phyloP scores from a whole-genome alignment of 805 yeast genomes.

The Candida xyloterini region DNA sequence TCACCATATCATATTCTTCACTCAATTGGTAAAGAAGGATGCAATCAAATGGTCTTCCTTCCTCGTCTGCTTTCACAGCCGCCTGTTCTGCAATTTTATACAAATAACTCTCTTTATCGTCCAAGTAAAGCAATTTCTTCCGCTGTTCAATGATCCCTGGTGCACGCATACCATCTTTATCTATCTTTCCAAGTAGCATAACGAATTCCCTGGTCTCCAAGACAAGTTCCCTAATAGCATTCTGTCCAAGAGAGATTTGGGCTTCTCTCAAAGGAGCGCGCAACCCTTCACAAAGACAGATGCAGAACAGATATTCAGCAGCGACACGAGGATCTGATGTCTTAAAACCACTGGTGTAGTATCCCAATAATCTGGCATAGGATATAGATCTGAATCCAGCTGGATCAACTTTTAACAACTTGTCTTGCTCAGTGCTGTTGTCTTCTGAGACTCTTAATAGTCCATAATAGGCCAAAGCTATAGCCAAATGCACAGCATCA shows the following conservation, averaged over 20 bases:
- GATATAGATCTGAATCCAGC: slow-evolving; percentile 33
- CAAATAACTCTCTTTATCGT: slow-evolving; percentile 57
- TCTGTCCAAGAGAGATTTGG: slow-evolving; percentile 62
- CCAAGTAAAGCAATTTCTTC: slow-evolving; percentile 58
- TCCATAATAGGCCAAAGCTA: slow-evolving; percentile 73
- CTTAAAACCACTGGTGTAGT: slow-evolving; percentile 79
- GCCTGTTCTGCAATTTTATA: slow-evolving; percentile 77
- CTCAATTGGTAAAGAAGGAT: slow-evolving; percentile 81
- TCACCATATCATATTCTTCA: slow-evolving; percentile 81
- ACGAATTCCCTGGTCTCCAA: slow-evolving; percentile 83
- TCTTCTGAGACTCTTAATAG: slow-evolving; percentile 46
- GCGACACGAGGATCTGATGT: slow-evolving; percentile 87
- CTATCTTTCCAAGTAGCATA: slow-evolving; percentile 77
- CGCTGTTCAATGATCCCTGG: slow-evolving; percentile 86
- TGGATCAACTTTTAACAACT: slow-evolving; percentile 33
- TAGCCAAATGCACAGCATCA: slow-evolving; percentile 87
- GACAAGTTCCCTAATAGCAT: slow-evolving; percentile 78
- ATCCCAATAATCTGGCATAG: slow-evolving; percentile 68
- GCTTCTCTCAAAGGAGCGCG: slow-evolving; percentile 28
- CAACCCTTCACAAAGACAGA: slow-evolving; percentile 52
- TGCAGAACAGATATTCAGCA: slow-evolving; percentile 78
- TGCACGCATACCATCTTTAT: slow-evolving; percentile 67
- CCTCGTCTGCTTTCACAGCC: slow-evolving; percentile 85
- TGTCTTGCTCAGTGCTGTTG: slow-evolving; percentile 6
- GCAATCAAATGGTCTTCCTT: slow-evolving; percentile 84